Evolutionary conservation across 768 basidiomycete species (phyloP).

Genomic region (Leccinum longicurvipes): DNA sequence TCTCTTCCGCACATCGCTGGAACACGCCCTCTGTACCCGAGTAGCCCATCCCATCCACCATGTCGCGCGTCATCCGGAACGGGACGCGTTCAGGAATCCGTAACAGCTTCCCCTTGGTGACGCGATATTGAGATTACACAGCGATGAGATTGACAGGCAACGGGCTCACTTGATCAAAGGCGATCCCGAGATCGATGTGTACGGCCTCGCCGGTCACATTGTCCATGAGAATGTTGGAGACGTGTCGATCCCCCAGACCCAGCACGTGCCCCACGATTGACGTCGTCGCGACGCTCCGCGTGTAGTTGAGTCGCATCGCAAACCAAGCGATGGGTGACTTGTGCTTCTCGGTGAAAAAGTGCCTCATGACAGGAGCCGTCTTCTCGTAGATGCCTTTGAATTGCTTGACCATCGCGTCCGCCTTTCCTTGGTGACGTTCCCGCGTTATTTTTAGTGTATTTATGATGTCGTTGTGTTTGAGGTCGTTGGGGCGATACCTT

Average conservation of each 20-base stretch:
- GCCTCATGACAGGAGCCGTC: constrained; percentile 86
- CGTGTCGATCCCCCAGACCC: constrained; percentile 91
- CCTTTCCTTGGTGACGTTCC: constrained; percentile 26
- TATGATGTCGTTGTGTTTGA: constrained; percentile 33
- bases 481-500: constrained; percentile 69
- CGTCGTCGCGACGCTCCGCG: constrained; percentile 88
- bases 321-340: constrained; percentile 92
- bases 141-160: not conserved
- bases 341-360: constrained; percentile 90
- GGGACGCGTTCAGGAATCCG: constrained; percentile 85
- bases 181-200: constrained; percentile 95
- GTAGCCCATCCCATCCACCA: constrained; percentile 91
- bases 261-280: constrained; percentile 93
- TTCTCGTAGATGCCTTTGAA: constrained; percentile 39
- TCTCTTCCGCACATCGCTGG: constrained; percentile 93
- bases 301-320: constrained; percentile 82
- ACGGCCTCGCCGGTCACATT: constrained; percentile 79
- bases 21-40: constrained; percentile 92
- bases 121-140: not conserved
- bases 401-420: constrained; percentile 30
- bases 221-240: constrained; percentile 90
- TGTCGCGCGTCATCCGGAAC: constrained; percentile 91
- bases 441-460: constrained; percentile 32
- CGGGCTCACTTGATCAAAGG: constrained; percentile 87
- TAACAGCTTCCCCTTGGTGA: constrained; percentile 71